Base-by-base conservation (phyloP, 2,329 filamentous ascomycete genomes). In the Aplosporella prunicola region DNA sequence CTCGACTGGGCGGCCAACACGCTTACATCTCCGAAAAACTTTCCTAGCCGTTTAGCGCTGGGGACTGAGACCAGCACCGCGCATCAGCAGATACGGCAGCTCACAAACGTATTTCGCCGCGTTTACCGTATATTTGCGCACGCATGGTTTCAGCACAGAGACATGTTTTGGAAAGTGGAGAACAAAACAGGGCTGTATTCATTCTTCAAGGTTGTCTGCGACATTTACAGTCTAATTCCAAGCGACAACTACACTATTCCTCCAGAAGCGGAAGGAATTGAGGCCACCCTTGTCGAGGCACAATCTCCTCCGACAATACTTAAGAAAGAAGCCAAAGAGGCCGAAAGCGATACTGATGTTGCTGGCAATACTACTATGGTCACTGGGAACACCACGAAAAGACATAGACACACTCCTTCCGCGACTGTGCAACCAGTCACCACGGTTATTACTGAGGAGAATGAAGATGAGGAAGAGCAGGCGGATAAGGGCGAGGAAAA, bases 41-140 rank as follows among this genome's bases (percentile, higher is more conserved):
- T 98, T 57, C 89, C 91, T 1, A 93, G 85, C 49, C 76, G 91
- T 36, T 75, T 93, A 15, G 72, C 71, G 1, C 55, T 80, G 28
- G 75, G 74, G 18, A 56, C 48, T 41, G 61, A 58, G 43, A 51
- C 52, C 44, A 50, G 49, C 16, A 53, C 52, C 9, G 52, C 58
- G 39, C 54, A 61, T 36, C 55, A 67, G 28, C 83, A 84, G 39
- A 69, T 82, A 42, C 85, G 86, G 60, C 89, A 93, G 57, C 69
- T 98, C 42, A 82, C 89, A 49, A 96, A 95, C 58, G 89, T 98
- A 40, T 96, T 98, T 62, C 76, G 91, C 39, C 76, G 91, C 10
- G 75, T 96, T 33, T 93, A 98, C 60, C 77, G 91, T 43, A 96
- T 98, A 61, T 98, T 96, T 56, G 91, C 91, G 31, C 91, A 98